Base-by-base conservation (phyloP, 2,329 filamentous ascomycete genomes). In the Penicillium brevicompactum region DNA sequence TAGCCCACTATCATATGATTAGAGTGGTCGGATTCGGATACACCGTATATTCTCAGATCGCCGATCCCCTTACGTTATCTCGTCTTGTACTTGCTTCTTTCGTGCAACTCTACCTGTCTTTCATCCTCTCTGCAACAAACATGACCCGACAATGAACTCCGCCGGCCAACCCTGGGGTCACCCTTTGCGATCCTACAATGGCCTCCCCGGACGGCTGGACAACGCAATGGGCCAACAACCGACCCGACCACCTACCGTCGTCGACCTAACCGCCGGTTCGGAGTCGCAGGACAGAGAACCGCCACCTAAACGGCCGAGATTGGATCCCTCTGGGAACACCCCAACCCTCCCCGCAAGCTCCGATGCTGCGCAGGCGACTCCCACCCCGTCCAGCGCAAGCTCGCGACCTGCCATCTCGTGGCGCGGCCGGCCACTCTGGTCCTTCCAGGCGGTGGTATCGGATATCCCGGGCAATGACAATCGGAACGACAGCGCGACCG, bases 91-190 rank as follows among this genome's bases (percentile, higher is more conserved):
- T 27, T 32, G 30, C 46, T 42, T n/a, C 5, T 14, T n/a, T 18
- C n/a, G 42, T 22, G 30, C 16, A 27, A 46, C 32, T 14, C 5
- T 18, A 11, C 34, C 13, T 10, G 34, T 34, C 3, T 18, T 31
- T 34, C 13, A 37, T 13, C 56, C 62, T 48, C 50, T 65, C 64
- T 27, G 24, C 24, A 27, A 70, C 68, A 71, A 71, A 63, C 66
- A 76, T 76, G 70, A 69, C 53, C 64, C 66, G 67, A 68, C 69
- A 64, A 76, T 76, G 74, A 76, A 74, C 60, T 69, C 69, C 63
- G 71, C 71, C 64, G 68, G 70, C 64, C 73, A 75, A 69, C 59
- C 68, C 53, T 73, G 70, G 72, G 70, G 68, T 55, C 69, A 70
- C 53, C 68, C 69, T 55, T 62, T 68, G 60, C 69, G 68, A 57